Conservation (phyloP, 73 alveolate species). For the Loxodes magnus region DNA sequence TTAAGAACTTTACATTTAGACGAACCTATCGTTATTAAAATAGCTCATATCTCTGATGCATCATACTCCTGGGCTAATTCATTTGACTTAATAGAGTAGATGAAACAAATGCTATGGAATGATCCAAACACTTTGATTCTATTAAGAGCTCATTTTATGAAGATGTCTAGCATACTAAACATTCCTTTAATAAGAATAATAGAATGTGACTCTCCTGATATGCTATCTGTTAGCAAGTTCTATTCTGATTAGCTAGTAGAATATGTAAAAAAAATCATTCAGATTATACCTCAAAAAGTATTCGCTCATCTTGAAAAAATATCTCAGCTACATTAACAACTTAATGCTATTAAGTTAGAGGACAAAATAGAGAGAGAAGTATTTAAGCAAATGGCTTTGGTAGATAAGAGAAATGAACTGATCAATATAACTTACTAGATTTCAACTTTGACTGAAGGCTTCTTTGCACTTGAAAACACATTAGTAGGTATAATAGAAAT, state of each 20-base stretch:
- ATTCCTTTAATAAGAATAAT: constrained; percentile 78
- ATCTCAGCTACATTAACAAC: no score
- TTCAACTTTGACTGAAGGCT: constrained; percentile 79
- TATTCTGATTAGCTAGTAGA: constrained; percentile 88
- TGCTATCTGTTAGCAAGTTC: constrained; percentile 78
- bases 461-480: constrained; percentile 62
- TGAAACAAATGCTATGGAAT: constrained; percentile 58
- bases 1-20: constrained; percentile 47
- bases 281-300: no score
- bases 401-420: constrained; percentile 56
- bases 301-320: no score
- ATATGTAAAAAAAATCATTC: constrained; percentile 84
- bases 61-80: constrained; percentile 86
- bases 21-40: constrained; percentile 60
- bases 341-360: no score
- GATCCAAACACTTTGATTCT: constrained; percentile 73
- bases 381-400: constrained; percentile 57
- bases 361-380: constrained; percentile 53
- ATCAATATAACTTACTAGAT: constrained; percentile 62
- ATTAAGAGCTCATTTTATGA: constrained; percentile 75
- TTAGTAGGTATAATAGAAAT: constrained; percentile 83
- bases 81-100: constrained; percentile 57
- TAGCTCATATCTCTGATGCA: constrained; percentile 77
- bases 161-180: constrained; percentile 86
- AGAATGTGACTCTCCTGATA: constrained; percentile 82